Conservation (phyloP, 768 basidiomycete genomes). For the Dioszegia aurantiaca region DNA sequence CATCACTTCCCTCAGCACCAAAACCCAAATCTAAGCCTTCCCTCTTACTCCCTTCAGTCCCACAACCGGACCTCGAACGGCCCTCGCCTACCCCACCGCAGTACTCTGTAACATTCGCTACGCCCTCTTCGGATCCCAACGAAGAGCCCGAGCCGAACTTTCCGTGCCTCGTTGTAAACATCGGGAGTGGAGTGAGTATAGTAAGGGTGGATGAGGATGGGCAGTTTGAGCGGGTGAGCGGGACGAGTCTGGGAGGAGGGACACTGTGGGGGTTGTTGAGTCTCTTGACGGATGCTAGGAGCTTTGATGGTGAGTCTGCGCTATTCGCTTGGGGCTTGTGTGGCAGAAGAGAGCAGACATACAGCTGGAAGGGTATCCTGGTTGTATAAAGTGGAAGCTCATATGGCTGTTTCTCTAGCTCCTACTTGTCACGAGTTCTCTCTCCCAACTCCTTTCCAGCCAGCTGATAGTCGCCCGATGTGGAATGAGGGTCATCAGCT, state of each 20-base stretch:
- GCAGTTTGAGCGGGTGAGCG: conserved; percentile 90
- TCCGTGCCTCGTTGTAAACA: conserved; percentile 95
- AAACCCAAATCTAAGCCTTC: not conserved
- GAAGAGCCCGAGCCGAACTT: conserved; percentile 71
- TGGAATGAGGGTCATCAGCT: conserved; percentile 4
- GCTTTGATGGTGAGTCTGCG: conserved; percentile 79
- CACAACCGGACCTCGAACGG: conserved; percentile 61
- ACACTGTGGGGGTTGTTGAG: conserved; percentile 96
- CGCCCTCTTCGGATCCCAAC: conserved; percentile 45
- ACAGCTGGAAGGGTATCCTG: too few species aligned
- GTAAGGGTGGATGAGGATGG: conserved; percentile 97
- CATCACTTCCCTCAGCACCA: not conserved
- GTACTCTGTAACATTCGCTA: conserved; percentile 82
- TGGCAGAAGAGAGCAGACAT: too few species aligned
- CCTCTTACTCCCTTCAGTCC: not conserved
- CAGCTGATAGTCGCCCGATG: too few species aligned
- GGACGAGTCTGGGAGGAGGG: conserved; percentile 94
- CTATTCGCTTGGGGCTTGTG: not conserved
- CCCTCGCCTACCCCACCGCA: conserved; percentile 87
- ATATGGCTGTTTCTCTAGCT: too few species aligned
- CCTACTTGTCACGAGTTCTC: too few species aligned
- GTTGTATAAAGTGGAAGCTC: too few species aligned
- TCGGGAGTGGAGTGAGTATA: conserved; percentile 94
- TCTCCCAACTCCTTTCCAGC: not conserved
- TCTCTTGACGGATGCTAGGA: conserved; percentile 87